Conservation (phyloP, 1,284 basidiomycete species). For the Phellinidium pouzarii region DNA sequence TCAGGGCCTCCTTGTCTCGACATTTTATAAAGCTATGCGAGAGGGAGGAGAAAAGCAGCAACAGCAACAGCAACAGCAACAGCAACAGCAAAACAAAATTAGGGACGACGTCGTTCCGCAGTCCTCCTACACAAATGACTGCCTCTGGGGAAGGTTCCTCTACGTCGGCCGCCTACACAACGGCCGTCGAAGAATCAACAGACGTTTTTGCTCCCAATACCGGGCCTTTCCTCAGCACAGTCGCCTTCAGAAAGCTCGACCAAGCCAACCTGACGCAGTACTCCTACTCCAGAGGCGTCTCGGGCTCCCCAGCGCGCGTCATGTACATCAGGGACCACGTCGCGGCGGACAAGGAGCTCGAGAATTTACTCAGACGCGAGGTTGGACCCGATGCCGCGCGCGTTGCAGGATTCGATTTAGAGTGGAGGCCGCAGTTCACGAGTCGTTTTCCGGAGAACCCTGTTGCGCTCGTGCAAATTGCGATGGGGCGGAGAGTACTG, state of each 20-base stretch:
- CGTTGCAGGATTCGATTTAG: constrained; percentile 61
- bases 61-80: too few relatives aligned
- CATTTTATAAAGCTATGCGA: too few relatives aligned
- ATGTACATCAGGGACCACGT: constrained; percentile 1
- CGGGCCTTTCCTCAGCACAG: background rate
- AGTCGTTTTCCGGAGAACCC: constrained; percentile 45
- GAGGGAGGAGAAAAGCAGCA: too few relatives aligned
- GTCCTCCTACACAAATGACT: too few relatives aligned
- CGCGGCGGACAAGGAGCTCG: background rate
- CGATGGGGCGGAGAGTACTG: constrained; percentile 43
- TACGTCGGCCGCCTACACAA: too few relatives aligned
- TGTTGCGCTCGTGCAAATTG: constrained; percentile 65
- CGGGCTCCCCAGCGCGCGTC: background rate
- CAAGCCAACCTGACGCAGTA: background rate
- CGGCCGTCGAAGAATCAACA: background rate
- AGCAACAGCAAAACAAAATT: too few relatives aligned
- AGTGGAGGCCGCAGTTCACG: constrained; percentile 58
- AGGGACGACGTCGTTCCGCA: too few relatives aligned
- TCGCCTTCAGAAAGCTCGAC: background rate
- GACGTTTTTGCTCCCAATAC: too few relatives aligned
- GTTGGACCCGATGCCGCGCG: background rate
- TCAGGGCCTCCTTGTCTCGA: too few relatives aligned
- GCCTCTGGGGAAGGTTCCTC: too few relatives aligned
- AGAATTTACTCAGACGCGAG: background rate
- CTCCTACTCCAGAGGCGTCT: background rate